A percentile compares a stretch with the other conserved stretches of the same genome.
Conservation (phyloP, 2,329 filamentous ascomycete genomes). For the Penicillium sp. region DNA sequence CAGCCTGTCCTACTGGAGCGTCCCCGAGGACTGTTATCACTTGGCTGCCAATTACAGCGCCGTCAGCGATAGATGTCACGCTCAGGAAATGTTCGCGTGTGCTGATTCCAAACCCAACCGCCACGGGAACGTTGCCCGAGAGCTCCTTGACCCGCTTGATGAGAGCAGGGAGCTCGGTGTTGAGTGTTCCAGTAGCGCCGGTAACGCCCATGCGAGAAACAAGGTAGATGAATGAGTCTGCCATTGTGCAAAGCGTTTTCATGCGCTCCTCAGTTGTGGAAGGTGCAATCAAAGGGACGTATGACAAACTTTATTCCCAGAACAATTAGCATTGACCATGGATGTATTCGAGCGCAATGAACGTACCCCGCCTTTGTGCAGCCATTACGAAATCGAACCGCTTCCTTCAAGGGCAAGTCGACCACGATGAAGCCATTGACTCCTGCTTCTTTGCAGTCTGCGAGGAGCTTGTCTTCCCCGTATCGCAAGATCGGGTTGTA, state of each 20-base stretch:
- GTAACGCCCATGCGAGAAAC: constrained; percentile 94
- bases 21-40: constrained; percentile 75
- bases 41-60: constrained; percentile 91
- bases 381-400: constrained; percentile 71
- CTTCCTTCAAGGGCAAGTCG: constrained; percentile 12
- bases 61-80: constrained; percentile 77
- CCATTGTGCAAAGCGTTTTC: constrained; percentile 87
- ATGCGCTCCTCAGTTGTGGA: constrained; percentile 85
- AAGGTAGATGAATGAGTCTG: constrained; percentile 96
- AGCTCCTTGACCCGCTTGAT: constrained; percentile 80
- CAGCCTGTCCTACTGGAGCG: constrained; percentile 60
- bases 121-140: constrained; percentile 79
- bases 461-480: constrained; percentile 79
- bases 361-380: constrained; percentile 72
- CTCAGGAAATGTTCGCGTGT: constrained; percentile 86
- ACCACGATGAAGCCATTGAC: constrained; percentile 19
- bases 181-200: constrained; percentile 78
- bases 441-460: constrained; percentile 64
- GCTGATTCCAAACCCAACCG: constrained; percentile 91
- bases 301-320: constrained; percentile 52
- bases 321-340: background rate
- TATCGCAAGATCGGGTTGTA: constrained; percentile 93
- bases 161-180: constrained; percentile 71
- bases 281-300: constrained; percentile 88
- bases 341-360: background rate